A percentile compares a stretch with the other conserved stretches of the same genome.
These are phyloP conservation scores for Chernovozyma aurita DNA, from an alignment of 1,139 yeast species.

Conservation along the genomic window DNA sequence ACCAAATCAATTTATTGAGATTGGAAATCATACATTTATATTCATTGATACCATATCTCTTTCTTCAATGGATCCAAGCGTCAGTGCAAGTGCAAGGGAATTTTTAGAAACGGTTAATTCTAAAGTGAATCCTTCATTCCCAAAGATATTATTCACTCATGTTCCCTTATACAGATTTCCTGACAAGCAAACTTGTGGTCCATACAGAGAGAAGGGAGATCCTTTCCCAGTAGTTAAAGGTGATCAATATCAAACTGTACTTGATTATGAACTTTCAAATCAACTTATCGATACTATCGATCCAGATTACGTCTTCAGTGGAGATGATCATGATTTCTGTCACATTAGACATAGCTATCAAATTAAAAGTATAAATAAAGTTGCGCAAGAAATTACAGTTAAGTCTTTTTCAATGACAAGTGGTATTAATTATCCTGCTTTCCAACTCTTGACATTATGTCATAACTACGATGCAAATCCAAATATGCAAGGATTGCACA, in stretches of 20 bases:
- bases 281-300: conserved; percentile 26
- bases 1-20: conserved; percentile 47
- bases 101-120: conserved; percentile 22
- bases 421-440: conserved; percentile 81
- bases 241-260: conserved; percentile 62
- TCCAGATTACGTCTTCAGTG: conserved; percentile 43
- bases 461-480: conserved; percentile 32
- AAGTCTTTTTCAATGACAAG: conserved; percentile 91
- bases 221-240: conserved; percentile 71
- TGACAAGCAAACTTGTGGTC: conserved; percentile 57
- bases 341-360: conserved; percentile 58
- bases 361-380: conserved; percentile 23
- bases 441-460: conserved; percentile 70
- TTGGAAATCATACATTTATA: conserved; percentile 76
- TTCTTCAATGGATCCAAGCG: conserved; percentile 36
- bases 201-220: conserved; percentile 55
- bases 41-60: conserved; percentile 78
- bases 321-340: conserved; percentile 86
- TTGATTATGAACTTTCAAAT: conserved; percentile 25
- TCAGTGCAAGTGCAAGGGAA: conserved; percentile 19
- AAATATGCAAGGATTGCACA: conserved; percentile 4
- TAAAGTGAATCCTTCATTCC: conserved; percentile 31
- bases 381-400: conserved; percentile 74
- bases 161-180: conserved; percentile 70
- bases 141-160: conserved; percentile 71